Percentiles rank a stretch among this genome's conserved stretches.
phyloP scores from a whole-genome alignment of 768 basidiomycete genomes.

The Tubosaeta brunneosetosa region DNA sequence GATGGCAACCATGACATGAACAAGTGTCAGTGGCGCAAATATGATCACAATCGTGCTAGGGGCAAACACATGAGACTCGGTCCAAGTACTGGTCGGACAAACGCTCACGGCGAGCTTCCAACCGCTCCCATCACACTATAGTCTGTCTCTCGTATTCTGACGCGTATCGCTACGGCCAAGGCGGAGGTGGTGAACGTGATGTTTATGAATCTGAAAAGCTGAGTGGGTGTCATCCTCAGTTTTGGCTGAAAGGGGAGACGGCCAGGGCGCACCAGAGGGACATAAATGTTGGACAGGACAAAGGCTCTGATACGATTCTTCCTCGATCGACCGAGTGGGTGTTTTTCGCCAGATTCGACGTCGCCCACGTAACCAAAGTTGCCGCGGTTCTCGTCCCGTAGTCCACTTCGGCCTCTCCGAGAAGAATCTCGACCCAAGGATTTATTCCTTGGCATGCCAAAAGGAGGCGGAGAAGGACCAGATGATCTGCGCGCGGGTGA shows the following conservation, averaged over 20 bases:
- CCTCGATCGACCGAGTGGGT: conserved; percentile 27
- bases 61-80: background rate
- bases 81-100: background rate
- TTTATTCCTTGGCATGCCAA: conserved; percentile 49
- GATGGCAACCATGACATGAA: conserved; percentile 81
- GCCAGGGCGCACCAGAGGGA: conserved; percentile 59
- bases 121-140: conserved; percentile 60
- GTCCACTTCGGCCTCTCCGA: conserved; percentile 34
- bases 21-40: conserved; percentile 75
- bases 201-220: conserved; percentile 85
- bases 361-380: conserved; percentile 19
- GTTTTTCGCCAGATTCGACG: conserved; percentile 28
- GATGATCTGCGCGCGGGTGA: conserved; percentile 23
- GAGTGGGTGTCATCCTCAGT: conserved; percentile 9
- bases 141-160: conserved; percentile 54
- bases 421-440: conserved; percentile 69
- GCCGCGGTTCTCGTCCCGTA: conserved; percentile 7
- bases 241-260: background rate
- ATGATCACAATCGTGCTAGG: conserved; percentile 76
- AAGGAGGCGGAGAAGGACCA: conserved; percentile 30
- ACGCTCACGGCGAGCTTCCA: conserved; percentile 74
- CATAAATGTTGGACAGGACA: conserved; percentile 69
- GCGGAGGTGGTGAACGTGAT: conserved; percentile 77
- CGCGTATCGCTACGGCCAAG: conserved; percentile 73
- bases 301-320: conserved; percentile 57